phyloP scores from a whole-genome alignment of 805 yeast genomes.

The Metschnikowia baotianmanensis region DNA sequence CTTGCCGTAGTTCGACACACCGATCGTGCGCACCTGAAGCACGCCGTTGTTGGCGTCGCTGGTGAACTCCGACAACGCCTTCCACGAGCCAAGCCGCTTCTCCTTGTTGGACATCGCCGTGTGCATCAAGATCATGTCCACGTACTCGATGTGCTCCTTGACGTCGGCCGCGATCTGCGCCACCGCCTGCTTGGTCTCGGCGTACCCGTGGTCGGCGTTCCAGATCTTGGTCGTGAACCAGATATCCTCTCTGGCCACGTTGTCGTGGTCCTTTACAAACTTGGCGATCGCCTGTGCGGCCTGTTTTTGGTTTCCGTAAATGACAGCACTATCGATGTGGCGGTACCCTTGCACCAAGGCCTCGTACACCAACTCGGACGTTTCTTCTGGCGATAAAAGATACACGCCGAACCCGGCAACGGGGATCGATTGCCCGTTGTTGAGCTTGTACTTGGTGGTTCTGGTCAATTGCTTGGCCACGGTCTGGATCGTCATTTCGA shows the following conservation, averaged over 20 bases:
- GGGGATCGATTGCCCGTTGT: constrained; percentile 57
- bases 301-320: constrained; percentile 63
- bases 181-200: constrained; percentile 56
- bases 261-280: constrained; percentile 45
- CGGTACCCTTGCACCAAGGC: constrained; percentile 70
- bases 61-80: constrained; percentile 72
- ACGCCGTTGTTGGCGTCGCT: constrained; percentile 45
- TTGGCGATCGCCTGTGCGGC: constrained; percentile 56
- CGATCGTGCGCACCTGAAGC: constrained; percentile 63
- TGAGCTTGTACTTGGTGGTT: constrained; percentile 41
- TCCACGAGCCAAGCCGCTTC: constrained; percentile 60
- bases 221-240: constrained; percentile 39
- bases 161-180: constrained; percentile 52
- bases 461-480: constrained; percentile 35
- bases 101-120: constrained; percentile 45
- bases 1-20: constrained; percentile 73
- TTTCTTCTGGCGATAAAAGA: constrained; percentile 35
- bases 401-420: constrained; percentile 57
- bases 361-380: constrained; percentile 45
- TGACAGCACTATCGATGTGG: constrained; percentile 70
- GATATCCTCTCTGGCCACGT: constrained; percentile 30
- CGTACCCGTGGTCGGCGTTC: constrained; percentile 39
- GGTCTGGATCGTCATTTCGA: constrained; percentile 35
- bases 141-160: constrained; percentile 34
- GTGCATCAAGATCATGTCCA: constrained; percentile 46